A percentile compares a stretch with the other conserved stretches of the same genome.
Conservation (phyloP, 2,329 filamentous ascomycete genomes). For the Bertia moriformis region DNA sequence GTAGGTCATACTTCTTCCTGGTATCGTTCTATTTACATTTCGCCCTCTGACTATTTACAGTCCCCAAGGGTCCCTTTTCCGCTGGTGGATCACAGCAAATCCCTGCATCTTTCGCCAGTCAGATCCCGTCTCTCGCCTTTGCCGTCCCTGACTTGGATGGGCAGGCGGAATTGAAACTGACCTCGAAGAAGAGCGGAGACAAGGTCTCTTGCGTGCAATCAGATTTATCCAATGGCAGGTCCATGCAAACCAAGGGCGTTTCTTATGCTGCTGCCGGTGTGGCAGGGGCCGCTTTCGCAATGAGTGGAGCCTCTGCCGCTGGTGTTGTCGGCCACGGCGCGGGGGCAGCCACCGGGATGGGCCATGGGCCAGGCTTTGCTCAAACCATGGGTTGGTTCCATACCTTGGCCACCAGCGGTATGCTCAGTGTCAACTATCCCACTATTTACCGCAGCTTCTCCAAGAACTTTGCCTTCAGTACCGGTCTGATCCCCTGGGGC, state of each 20-base stretch:
- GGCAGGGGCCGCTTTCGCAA: slow-evolving; percentile 65
- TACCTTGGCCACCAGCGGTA: slow-evolving; percentile 85
- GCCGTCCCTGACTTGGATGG: slow-evolving; percentile 80
- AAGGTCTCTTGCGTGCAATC: slow-evolving; percentile 72
- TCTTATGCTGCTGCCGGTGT: slow-evolving; percentile 74
- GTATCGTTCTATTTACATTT: not conserved
- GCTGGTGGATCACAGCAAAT: slow-evolving; percentile 62
- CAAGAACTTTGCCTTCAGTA: slow-evolving; percentile 87
- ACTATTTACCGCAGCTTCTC: slow-evolving; percentile 76
- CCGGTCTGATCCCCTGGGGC: slow-evolving; percentile 71
- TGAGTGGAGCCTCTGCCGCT: slow-evolving; percentile 59
- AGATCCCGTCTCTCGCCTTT: slow-evolving; percentile 83
- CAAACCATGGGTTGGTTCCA: slow-evolving; percentile 87
- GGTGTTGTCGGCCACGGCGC: slow-evolving; percentile 34
- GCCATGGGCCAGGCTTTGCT: slow-evolving; percentile 73
- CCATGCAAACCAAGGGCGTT: slow-evolving; percentile 58
- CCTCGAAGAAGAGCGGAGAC: slow-evolving; percentile 35
- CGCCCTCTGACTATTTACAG: slow-evolving; percentile 19
- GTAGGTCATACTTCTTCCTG: slow-evolving; percentile 28
- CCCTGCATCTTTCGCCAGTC: slow-evolving; percentile 51
- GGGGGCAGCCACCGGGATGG: slow-evolving; percentile 46
- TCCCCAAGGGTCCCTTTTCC: slow-evolving; percentile 61
- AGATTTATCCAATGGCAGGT: slow-evolving; percentile 74
- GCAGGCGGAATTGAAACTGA: slow-evolving; percentile 64
- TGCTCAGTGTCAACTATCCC: slow-evolving; percentile 84